Evolutionary conservation across 495 filamentous ascomycete genomes (phyloP).

Genomic region (Penicillium diatomitis): DNA sequence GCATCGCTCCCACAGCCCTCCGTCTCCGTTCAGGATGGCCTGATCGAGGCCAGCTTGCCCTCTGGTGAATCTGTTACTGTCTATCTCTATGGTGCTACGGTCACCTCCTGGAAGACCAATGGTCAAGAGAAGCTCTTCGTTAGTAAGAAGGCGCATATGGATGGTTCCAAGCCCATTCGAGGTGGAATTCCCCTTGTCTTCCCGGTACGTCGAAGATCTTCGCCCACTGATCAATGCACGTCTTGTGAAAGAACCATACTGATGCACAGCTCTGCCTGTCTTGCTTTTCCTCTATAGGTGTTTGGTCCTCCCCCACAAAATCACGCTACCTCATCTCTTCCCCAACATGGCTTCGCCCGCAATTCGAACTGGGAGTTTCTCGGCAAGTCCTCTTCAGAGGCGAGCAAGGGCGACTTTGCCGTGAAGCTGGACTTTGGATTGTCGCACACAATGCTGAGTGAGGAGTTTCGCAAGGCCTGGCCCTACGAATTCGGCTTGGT

Average conservation of each 20-base stretch:
- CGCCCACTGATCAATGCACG: not conserved
- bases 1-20: conserved; percentile 54
- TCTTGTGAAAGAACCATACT: too few species aligned
- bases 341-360: conserved; percentile 95
- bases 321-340: conserved; percentile 61
- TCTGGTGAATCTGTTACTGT: conserved; percentile 79
- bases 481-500: conserved; percentile 79
- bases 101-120: conserved; percentile 80
- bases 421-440: conserved; percentile 96
- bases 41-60: conserved; percentile 64
- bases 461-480: conserved; percentile 58
- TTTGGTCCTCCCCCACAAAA: conserved; percentile 76
- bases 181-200: conserved; percentile 88
- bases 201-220: conserved; percentile 51
- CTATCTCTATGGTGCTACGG: conserved; percentile 84
- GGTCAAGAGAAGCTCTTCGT: conserved; percentile 86
- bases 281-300: conserved; percentile 44
- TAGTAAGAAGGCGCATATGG: conserved; percentile 61
- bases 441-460: conserved; percentile 56
- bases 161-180: conserved; percentile 54
- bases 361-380: conserved; percentile 61
- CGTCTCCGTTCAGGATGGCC: conserved; percentile 59
- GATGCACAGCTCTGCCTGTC: too few species aligned
- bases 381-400: conserved; percentile 61
- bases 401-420: conserved; percentile 46